These are phyloP conservation scores for Fusarium sp. DNA, from an alignment of 2,329 filamentous ascomycete genomes.

Conservation along the genomic window DNA sequence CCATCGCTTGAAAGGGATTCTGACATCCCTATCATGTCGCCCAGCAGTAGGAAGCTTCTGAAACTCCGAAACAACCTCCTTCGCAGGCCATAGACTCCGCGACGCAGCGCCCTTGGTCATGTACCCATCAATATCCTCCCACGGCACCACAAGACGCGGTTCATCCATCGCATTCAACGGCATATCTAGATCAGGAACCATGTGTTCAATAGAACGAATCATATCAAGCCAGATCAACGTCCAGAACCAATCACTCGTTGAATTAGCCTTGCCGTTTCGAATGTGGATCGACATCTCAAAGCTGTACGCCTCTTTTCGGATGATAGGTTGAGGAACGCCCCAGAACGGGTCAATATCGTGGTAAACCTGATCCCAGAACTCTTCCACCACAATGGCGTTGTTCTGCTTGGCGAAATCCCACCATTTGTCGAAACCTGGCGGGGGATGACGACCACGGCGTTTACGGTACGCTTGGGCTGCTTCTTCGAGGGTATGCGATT, in stretches of 20 bases:
- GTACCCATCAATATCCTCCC: slow-evolving; percentile 67
- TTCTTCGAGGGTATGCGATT: slow-evolving; percentile 61
- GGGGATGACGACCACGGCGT: slow-evolving; percentile 68
- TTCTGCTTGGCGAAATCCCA: slow-evolving; percentile 63
- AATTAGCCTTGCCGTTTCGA: slow-evolving; percentile 61
- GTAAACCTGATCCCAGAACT: slow-evolving; percentile 72
- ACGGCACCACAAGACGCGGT: slow-evolving; percentile 70
- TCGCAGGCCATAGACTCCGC: slow-evolving; percentile 54
- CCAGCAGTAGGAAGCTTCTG: slow-evolving; percentile 53
- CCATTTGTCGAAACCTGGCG: slow-evolving; percentile 71
- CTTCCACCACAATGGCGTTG: slow-evolving; percentile 66
- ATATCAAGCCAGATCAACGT: slow-evolving; percentile 65
- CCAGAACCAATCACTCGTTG: slow-evolving; percentile 67
- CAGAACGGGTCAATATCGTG: slow-evolving; percentile 69
- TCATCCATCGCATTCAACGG: slow-evolving; percentile 75
- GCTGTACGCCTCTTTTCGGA: slow-evolving; percentile 62
- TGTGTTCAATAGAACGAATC: slow-evolving; percentile 61
- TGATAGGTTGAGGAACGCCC: slow-evolving; percentile 58
- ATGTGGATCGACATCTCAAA: slow-evolving; percentile 72
- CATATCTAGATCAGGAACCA: slow-evolving; percentile 74
- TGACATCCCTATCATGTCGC: slow-evolving; percentile 47
- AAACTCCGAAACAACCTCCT: slow-evolving; percentile 57
- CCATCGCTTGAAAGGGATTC: slow-evolving; percentile 57
- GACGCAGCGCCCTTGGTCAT: slow-evolving; percentile 63
- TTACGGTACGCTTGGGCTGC: slow-evolving; percentile 67